Percentiles rank a stretch among this genome's conserved stretches.
These are phyloP conservation scores for Pseudopyrenochaeta lycopersici DNA, from an alignment of 2,329 filamentous ascomycete genomes.

Conservation along the genomic window DNA sequence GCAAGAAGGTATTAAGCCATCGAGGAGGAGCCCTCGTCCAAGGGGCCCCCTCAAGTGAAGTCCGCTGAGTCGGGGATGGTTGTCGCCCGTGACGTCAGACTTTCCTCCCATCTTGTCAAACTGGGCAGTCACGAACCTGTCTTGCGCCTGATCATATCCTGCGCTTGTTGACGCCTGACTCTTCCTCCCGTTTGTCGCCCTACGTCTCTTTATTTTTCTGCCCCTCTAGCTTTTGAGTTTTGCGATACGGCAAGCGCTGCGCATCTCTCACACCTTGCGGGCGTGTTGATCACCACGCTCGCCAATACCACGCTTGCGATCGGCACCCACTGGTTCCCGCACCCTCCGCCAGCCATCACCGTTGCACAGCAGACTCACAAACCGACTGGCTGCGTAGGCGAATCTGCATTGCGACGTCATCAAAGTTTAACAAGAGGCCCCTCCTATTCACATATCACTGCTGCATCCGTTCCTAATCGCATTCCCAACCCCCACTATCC, in stretches of 20 bases:
- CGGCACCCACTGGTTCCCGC: conserved; percentile 30
- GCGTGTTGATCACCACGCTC: conserved; percentile 20
- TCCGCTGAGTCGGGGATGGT: not conserved
- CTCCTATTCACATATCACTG: conserved; percentile 1
- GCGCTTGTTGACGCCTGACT: conserved; percentile 22
- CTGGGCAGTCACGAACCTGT: conserved; percentile 1
- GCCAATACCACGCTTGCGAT: conserved; percentile 28
- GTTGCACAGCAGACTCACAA: conserved; percentile 11
- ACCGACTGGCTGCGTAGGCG: conserved; percentile 26
- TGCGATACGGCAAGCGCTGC: conserved; percentile 8
- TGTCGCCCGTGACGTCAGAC: not conserved
- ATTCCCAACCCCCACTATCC: conserved; percentile 1
- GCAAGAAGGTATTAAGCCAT: conserved; percentile 5
- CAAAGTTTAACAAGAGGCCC: conserved; percentile 2
- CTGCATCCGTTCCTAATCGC: conserved; percentile 7
- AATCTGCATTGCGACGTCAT: conserved; percentile 11
- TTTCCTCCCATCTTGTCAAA: not conserved
- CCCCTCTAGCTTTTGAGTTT: conserved; percentile 2
- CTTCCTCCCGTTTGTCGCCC: conserved; percentile 11
- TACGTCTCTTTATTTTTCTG: conserved; percentile 21
- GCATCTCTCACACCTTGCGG: conserved; percentile 7
- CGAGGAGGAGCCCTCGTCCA: not conserved
- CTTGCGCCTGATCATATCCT: conserved; percentile 20
- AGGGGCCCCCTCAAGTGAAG: not conserved
- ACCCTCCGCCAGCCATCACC: conserved; percentile 18